These are phyloP conservation scores for Eruca vesicaria DNA, from an alignment of 441 rosid genomes.

Conservation along the genomic window DNA sequence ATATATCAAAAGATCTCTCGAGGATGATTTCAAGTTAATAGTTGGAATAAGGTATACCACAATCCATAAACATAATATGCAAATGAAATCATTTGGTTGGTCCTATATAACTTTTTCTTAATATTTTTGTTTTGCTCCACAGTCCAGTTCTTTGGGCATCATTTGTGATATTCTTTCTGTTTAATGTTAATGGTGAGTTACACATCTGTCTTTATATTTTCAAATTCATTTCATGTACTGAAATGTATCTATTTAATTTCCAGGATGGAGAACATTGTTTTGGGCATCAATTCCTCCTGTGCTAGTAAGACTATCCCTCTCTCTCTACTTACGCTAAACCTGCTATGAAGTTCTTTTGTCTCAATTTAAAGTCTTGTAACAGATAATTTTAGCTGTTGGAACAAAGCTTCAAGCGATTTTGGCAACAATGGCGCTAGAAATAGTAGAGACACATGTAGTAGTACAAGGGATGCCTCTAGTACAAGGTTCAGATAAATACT, in stretches of 20 bases:
- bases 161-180: constrained; percentile 72
- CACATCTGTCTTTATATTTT: neutral
- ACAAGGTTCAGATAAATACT: constrained; percentile 60
- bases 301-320: constrained; percentile 52
- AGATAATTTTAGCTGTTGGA: constrained; percentile 62
- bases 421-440: constrained; percentile 68
- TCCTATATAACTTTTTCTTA: constrained; percentile 1
- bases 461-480: constrained; percentile 71
- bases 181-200: constrained; percentile 72
- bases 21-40: constrained; percentile 56
- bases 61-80: neutral
- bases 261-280: constrained; percentile 76
- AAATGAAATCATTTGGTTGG: neutral
- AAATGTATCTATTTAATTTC: neutral
- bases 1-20: constrained; percentile 68
- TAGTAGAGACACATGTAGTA: constrained; percentile 50
- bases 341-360: neutral
- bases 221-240: neutral
- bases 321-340: neutral
- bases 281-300: constrained; percentile 84
- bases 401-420: constrained; percentile 70
- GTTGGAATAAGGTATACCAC: constrained; percentile 59
- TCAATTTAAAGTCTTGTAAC: neutral
- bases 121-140: constrained; percentile 20
- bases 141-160: constrained; percentile 88